Conservation (phyloP, 495 filamentous ascomycete species). For the Lineolata rhizophorae region DNA sequence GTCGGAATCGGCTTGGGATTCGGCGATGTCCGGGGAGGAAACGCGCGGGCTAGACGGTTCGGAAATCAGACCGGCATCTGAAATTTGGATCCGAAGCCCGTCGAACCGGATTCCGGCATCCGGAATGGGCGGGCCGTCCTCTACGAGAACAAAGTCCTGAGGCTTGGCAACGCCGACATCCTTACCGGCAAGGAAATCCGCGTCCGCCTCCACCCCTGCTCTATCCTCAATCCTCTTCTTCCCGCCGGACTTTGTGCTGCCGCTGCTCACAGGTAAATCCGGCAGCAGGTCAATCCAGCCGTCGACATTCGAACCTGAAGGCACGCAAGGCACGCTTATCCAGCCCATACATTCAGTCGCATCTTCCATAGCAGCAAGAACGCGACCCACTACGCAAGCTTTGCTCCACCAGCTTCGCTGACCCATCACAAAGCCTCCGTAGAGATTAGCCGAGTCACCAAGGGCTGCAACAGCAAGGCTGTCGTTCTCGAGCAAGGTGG, state of each 20-base stretch:
- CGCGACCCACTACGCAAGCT: slow-evolving; percentile 49
- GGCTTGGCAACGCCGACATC: slow-evolving; percentile 25
- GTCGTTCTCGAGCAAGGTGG: slow-evolving; percentile 58
- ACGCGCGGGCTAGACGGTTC: slow-evolving; percentile 5
- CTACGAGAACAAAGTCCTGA: slow-evolving; percentile 34
- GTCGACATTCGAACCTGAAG: slow-evolving; percentile 25
- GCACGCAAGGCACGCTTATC: slow-evolving; percentile 38
- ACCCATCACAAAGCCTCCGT: slow-evolving; percentile 54
- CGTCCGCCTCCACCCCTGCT: slow-evolving; percentile 24
- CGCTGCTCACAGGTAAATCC: slow-evolving; percentile 14
- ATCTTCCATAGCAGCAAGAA: slow-evolving; percentile 41
- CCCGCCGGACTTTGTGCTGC: background rate
- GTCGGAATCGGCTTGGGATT: too few relatives aligned
- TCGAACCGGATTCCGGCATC: slow-evolving; percentile 6
- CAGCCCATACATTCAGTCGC: slow-evolving; percentile 62
- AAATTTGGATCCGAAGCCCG: slow-evolving; percentile 3
- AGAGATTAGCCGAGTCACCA: slow-evolving; percentile 47
- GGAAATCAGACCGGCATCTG: background rate
- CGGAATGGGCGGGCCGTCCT: slow-evolving; percentile 16
- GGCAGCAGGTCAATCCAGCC: slow-evolving; percentile 45
- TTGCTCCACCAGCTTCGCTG: slow-evolving; percentile 70
- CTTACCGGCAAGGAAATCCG: slow-evolving; percentile 28
- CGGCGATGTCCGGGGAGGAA: slow-evolving; percentile 4
- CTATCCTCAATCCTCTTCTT: slow-evolving; percentile 8
- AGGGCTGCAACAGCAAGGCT: slow-evolving; percentile 36